Evolutionary conservation across 2,329 filamentous ascomycete species (phyloP).

Genomic region (Chrysoporthe deuterocubensis): DNA sequence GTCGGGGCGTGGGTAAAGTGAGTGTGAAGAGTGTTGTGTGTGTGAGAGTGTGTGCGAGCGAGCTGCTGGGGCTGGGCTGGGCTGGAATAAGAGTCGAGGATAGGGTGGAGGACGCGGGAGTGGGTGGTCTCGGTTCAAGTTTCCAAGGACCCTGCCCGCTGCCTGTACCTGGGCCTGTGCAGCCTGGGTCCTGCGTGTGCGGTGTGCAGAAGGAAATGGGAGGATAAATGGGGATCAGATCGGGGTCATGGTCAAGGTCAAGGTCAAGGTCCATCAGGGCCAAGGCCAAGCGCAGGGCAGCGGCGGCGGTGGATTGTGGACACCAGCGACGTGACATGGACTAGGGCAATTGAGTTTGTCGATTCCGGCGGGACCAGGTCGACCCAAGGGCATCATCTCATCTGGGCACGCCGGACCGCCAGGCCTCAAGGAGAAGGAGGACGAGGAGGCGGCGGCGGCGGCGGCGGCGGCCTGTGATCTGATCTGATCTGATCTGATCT

Average conservation of each 20-base stretch:
- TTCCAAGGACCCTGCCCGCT: neutral
- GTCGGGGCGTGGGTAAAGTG: neutral
- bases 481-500: neutral
- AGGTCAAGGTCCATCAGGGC: constrained; percentile 1
- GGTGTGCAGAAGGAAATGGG: constrained; percentile 5
- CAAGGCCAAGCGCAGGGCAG: constrained; percentile 14
- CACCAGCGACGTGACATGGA: constrained; percentile 16
- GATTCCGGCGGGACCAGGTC: neutral
- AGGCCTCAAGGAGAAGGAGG: neutral
- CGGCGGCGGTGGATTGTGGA: constrained; percentile 9
- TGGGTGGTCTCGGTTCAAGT: too few relatives aligned
- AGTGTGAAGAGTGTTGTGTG: too few relatives aligned
- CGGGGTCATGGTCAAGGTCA: constrained; percentile 8
- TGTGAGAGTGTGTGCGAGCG: too few relatives aligned
- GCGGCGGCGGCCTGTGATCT: neutral
- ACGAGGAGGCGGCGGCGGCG: neutral
- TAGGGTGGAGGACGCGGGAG: too few relatives aligned
- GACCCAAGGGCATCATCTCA: neutral
- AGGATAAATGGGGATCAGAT: constrained; percentile 16
- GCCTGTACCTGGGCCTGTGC: neutral
- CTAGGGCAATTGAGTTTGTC: constrained; percentile 10
- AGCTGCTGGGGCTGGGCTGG: constrained; percentile 1
- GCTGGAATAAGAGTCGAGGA: neutral
- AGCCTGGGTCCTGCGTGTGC: constrained; percentile 10
- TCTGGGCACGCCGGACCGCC: neutral